Evolutionary conservation across 2,329 filamentous ascomycete genomes (phyloP), one percentile per base, ranked within the genome.

Genomic region (Epichloe scottii): DNA sequence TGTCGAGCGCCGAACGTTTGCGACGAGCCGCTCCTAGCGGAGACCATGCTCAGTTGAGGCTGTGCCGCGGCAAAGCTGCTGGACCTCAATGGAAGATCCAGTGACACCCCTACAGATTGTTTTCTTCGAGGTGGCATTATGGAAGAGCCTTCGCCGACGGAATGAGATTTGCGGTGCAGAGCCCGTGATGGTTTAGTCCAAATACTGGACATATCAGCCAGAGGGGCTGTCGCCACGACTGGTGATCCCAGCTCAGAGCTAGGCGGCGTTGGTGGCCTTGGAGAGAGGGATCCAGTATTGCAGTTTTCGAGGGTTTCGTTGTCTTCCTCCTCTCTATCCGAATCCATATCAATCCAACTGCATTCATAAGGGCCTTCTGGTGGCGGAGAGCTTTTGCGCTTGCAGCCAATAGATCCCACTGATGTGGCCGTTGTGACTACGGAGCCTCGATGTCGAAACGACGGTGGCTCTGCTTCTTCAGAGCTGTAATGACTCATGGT

Each of bases 271-370:
- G 57, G 61, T 12, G 66, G 64, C 47, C 66, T 55, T 2, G 66
- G 65, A 11, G 63, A 63, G 12, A 64, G 54, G 7, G 58, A 48
- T 37, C 51, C 38, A 19, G 49, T 5, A 11, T 55, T 35, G 21
- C 37, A 34, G 47, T 58, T 33, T 14, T 50, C 42, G 3, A 19
- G 15, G 11, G 43, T 42, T 4, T 57, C 51, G n/a, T 55, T 43
- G 1, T 51, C 54, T 38, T 56, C 49, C 8, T 60, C 58, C 8
- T 66, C 65, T 2, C 59, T 56, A 41, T 69, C 67, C 2, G 66
- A 67, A 35, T 69, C 66, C 14, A 57, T 54, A 17, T 68, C 67
- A 6, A 70, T 65, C 68, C 68, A 71, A 47, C 66, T 70, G 43
- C 62, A 58, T 19, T 61, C 60, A 26, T 56, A 56, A 40, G 55